Conservation (phyloP, 306 rosid genomes). For the Begonia fuchsioides region DNA sequence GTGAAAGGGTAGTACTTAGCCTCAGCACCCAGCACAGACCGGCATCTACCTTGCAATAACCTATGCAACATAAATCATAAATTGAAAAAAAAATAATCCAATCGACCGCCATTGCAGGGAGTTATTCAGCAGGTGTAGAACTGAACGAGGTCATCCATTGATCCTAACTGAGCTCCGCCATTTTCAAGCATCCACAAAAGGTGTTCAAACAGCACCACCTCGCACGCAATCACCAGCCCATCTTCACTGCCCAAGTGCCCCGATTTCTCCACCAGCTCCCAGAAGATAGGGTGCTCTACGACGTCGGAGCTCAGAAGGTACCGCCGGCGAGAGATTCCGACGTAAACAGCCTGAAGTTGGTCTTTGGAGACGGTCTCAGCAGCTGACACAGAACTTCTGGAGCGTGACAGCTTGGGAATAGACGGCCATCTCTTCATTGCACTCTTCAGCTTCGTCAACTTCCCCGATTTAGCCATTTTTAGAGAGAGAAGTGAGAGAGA, state of each 20-base stretch:
- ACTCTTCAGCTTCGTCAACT: constrained; percentile 71
- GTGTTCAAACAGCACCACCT: constrained; percentile 88
- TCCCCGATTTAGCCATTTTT: constrained; percentile 57
- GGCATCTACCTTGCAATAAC: too few species aligned
- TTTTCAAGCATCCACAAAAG: constrained; percentile 84
- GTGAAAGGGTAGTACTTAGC: too few species aligned
- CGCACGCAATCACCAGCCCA: constrained; percentile 46
- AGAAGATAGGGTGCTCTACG: constrained; percentile 62
- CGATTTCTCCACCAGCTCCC: constrained; percentile 59
- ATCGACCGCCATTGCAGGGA: too few species aligned
- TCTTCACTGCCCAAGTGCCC: constrained; percentile 6
- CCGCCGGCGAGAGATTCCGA: constrained; percentile 60
- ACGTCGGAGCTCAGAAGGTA: constrained; percentile 53
- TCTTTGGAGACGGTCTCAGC: constrained; percentile 2
- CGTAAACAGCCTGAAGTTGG: constrained; percentile 41
- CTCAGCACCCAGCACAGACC: too few species aligned
- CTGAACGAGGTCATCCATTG: constrained; percentile 68
- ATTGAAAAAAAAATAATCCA: too few species aligned
- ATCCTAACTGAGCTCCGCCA: constrained; percentile 52
- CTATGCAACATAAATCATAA: too few species aligned
- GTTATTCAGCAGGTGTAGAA: constrained; percentile 50
- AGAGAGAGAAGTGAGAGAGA: background rate
- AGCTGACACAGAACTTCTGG: constrained; percentile 19
- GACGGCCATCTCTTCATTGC: constrained; percentile 78
- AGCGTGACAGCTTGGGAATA: constrained; percentile 47